Base-by-base conservation (phyloP, 805 yeast genomes). In the Ogataea corticis region DNA sequence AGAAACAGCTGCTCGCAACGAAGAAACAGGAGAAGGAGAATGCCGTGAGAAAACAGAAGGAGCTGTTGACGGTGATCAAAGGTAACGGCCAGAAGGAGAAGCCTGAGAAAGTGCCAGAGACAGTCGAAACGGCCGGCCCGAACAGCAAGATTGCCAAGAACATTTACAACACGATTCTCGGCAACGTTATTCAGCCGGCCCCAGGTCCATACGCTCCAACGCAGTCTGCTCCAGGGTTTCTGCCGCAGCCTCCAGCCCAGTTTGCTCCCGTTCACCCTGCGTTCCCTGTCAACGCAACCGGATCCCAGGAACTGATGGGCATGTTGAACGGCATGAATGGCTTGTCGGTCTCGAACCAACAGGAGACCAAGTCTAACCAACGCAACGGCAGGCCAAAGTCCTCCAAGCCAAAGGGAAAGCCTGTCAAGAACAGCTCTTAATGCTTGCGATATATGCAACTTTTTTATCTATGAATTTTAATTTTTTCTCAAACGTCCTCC, bases 41-140 rank as follows among this genome's bases (percentile, higher is more conserved):
- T 55, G 37, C 61, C 57, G 55, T 61, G 25, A 60, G 66, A 54
- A 57, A 63, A 32, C 59, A 68, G 54, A 70, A 71, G 42, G 81
- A 76, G 38, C 61, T 79, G 21, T 60, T 78, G 46, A 65, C 70
- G 7, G 59, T 73, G 44, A 68, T 79, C 48, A 75, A 76, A 53
- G 62, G 63, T 2, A 67, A 67, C n/a, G 48, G 51, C 19, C 18
- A 25, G 55, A 51, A 49, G 17, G 50, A 44, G 16, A 54, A 42
- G 34, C 41, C 7, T 29, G 17, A 34, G 3, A 36, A 39, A 19
- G 13, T 34, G 3, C 32, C 36, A 13, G 32, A 33, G 9, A 6
- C 25, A 21, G 25, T 21, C 7, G 25, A 21, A 21, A 21, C 25
- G 9, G 25, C 7, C 25, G 9, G 25, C 5, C 39, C 42, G 15